Evolutionary conservation across 2,329 filamentous ascomycete genomes (phyloP).

Genomic region (Aspergillus fischeri): DNA sequence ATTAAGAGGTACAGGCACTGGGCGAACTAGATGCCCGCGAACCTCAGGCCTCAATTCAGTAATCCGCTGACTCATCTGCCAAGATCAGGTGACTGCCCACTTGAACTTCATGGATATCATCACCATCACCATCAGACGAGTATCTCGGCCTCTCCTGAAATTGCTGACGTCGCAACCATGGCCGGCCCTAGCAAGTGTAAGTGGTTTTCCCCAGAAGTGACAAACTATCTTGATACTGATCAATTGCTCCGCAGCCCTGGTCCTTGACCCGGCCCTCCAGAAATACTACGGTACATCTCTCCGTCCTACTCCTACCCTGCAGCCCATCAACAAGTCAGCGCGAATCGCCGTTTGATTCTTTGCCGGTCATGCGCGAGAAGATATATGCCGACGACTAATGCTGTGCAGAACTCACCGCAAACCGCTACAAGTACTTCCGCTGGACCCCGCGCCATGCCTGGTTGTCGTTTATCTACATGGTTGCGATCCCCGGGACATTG

Average conservation of each 20-base stretch:
- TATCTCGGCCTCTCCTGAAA: neutral
- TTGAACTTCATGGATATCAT: conserved; percentile 4
- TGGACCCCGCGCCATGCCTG: conserved; percentile 82
- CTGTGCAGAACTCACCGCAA: conserved; percentile 68
- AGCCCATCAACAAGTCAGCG: neutral
- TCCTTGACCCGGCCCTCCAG: conserved; percentile 44
- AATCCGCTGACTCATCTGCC: neutral
- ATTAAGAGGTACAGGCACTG: too few relatives aligned
- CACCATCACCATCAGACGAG: neutral
- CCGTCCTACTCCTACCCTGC: conserved; percentile 14
- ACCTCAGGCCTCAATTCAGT: neutral
- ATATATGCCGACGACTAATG: neutral
- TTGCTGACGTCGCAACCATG: conserved; percentile 37
- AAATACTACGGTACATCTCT: conserved; percentile 48
- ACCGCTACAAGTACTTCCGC: conserved; percentile 91
- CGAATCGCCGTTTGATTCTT: neutral
- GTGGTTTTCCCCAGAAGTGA: conserved; percentile 6
- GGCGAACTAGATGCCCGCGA: neutral
- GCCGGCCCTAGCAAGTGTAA: conserved; percentile 49
- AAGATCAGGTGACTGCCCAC: conserved; percentile 1
- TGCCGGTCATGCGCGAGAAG: conserved; percentile 8
- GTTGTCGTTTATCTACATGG: conserved; percentile 72
- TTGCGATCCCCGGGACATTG: conserved; percentile 66
- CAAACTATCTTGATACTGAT: conserved; percentile 31
- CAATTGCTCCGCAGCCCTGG: conserved; percentile 45